Percentiles rank a stretch among this genome's conserved stretches.
These are phyloP conservation scores for Prorocentrum cordatum DNA, from an alignment of 169 alveolate genomes.

Conservation along the genomic window DNA sequence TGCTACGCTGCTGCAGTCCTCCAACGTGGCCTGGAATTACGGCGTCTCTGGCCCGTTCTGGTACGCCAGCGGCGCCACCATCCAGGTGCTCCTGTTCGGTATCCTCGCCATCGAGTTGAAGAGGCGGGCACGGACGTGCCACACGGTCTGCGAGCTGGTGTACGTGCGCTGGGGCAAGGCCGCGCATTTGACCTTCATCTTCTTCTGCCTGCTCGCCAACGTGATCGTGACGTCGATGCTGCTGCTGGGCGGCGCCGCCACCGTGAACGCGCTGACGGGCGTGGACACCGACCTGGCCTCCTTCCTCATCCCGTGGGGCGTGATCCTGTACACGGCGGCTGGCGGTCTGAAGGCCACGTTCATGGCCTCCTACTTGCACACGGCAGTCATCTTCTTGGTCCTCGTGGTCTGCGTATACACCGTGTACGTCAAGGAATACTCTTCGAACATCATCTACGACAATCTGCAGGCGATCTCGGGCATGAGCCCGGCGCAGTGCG, in stretches of 20 bases:
- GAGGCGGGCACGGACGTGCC: conserved; percentile 21
- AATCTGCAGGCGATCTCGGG: conserved; percentile 12
- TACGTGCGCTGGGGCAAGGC: conserved; percentile 17
- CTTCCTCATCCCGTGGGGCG: conserved; percentile 38
- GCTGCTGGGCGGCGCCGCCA: conserved; percentile 52
- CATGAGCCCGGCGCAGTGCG: neutral
- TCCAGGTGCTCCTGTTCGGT: conserved; percentile 37
- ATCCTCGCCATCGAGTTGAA: conserved; percentile 46
- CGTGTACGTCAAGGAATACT: conserved; percentile 9
- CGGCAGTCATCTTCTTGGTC: conserved; percentile 37
- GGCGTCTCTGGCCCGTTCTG: conserved; percentile 63
- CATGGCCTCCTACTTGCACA: conserved; percentile 53
- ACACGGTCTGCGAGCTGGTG: conserved; percentile 49
- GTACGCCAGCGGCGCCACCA: conserved; percentile 64
- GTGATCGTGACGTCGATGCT: conserved; percentile 55
- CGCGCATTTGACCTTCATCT: conserved; percentile 25
- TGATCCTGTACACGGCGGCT: conserved; percentile 30
- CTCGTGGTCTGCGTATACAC: conserved; percentile 45
- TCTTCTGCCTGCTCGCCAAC: conserved; percentile 42
- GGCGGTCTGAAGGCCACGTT: conserved; percentile 68
- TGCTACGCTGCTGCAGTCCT: conserved; percentile 32
- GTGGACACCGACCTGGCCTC: conserved; percentile 9
- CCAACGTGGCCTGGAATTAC: conserved; percentile 33
- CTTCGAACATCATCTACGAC: conserved; percentile 1
- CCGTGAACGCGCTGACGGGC: conserved; percentile 33